Evolutionary conservation across 371 early-diverging fungal genomes (phyloP), one percentile per base, ranked within the genome.

Genomic region (Actinomortierella wolfii): DNA sequence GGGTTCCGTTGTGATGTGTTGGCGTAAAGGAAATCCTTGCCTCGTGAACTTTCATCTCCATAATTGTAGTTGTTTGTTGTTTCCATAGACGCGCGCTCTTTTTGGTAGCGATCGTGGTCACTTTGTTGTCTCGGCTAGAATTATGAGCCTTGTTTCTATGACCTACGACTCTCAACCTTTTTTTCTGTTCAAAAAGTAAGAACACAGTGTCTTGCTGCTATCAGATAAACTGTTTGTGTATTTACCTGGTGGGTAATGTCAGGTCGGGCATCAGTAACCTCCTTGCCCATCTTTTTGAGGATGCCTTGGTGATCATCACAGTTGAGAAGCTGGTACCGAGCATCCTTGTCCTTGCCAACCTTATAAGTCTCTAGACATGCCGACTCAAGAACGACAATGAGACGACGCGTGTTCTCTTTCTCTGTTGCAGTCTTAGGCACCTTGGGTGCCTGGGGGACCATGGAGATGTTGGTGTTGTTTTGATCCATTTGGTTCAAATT

Each of bases 191-290:
- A n/a, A n/a, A n/a, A n/a, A n/a, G n/a, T n/a, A n/a, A n/a, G n/a
- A n/a, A n/a, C n/a, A n/a, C n/a, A n/a, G n/a, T n/a, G n/a, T n/a
- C n/a, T n/a, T n/a, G n/a, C n/a, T n/a, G n/a, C n/a, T n/a, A n/a
- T n/a, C n/a, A n/a, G n/a, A n/a, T n/a, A n/a, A n/a, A n/a, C n/a
- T n/a, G n/a, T n/a, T n/a, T n/a, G n/a, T n/a, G n/a, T n/a, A n/a
- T 49, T 61, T 83, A 90, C 92, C 82, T 96, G 98, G 79, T 97
- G 98, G 15, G 96, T 91, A 59, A 98, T 98, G 78, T 98, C 99
- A 9, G 99, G 99, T 41, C 99, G 83, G 67, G 89, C 89, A 66
- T 92, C 92, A 23, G 94, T 83, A 40, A 93, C 79, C 64, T 95
- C 94, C 53, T 87, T 81, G 53, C 88, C 87, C 74, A 92, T 80